Evolutionary conservation across 306 rosid genomes (phyloP).

Genomic region (Ammopiptanthus mongolicus): DNA sequence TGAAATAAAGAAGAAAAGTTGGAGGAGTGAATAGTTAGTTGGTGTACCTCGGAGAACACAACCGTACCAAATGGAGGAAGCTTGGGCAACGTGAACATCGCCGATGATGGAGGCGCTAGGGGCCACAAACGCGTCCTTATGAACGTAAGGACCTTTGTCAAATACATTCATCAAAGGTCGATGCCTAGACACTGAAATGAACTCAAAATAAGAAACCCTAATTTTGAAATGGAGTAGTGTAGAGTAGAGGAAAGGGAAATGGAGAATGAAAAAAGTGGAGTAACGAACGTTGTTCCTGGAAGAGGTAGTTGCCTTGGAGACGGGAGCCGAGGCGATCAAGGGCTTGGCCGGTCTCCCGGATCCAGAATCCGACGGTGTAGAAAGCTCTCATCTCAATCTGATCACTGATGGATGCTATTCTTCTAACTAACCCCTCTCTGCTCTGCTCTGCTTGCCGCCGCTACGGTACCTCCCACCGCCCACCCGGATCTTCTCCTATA

Average conservation of each 20-base stretch:
- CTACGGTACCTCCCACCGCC: too few species aligned
- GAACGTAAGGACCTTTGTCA: conserved; percentile 68
- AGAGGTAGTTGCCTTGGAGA: conserved; percentile 78
- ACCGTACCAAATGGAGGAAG: conserved; percentile 92
- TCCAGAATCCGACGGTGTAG: conserved; percentile 93
- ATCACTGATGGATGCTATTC: too few species aligned
- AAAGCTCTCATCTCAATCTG: conserved; percentile 35
- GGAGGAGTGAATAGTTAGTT: neutral
- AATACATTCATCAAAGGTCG: conserved; percentile 86
- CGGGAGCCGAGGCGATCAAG: conserved; percentile 90
- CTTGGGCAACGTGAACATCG: conserved; percentile 67
- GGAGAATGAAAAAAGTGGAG: neutral
- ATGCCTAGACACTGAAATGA: conserved; percentile 71
- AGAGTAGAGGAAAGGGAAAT: neutral
- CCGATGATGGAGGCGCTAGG: conserved; percentile 86
- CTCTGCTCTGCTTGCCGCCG: too few species aligned
- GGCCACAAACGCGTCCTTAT: conserved; percentile 84
- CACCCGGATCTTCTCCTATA: too few species aligned
- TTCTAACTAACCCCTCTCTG: too few species aligned
- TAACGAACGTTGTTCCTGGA: conserved; percentile 75
- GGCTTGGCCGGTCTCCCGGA: conserved; percentile 98
- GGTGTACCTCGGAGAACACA: conserved; percentile 86
- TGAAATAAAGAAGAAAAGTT: neutral
- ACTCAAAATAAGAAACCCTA: conserved; percentile 2
- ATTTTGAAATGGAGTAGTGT: too few species aligned